Conservation (phyloP, 345 rosid species). For the Citrus reticulata region DNA sequence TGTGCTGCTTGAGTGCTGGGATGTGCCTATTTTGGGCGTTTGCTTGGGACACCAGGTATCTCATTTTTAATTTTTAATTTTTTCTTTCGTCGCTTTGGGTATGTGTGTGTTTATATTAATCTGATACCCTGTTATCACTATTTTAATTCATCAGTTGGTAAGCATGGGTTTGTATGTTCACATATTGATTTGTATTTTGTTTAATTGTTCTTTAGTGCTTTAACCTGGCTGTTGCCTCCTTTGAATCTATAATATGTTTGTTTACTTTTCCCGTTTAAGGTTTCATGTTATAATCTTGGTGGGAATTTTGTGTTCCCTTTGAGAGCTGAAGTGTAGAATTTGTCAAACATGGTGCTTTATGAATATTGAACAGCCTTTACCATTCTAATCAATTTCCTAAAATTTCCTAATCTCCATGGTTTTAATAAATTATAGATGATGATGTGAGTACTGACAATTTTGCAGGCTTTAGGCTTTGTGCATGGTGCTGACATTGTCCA, state of each 20-base stretch:
- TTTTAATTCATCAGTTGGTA: neutral
- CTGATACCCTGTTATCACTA: neutral
- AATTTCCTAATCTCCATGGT: neutral
- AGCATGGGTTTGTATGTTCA: neutral
- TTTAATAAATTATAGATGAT: neutral
- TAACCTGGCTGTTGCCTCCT: neutral
- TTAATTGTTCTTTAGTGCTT: neutral
- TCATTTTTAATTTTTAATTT: neutral
- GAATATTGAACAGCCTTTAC: neutral
- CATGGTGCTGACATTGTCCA: slow-evolving; percentile 87
- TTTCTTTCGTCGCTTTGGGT: neutral
- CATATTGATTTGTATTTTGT: neutral
- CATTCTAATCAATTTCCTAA: neutral
- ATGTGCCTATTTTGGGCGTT: slow-evolving; percentile 87
- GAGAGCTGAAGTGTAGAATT: neutral
- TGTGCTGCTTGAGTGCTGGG: slow-evolving; percentile 73
- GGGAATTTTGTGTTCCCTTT: neutral
- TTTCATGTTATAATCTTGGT: neutral
- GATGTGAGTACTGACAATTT: slow-evolving; percentile 18
- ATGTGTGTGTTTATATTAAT: neutral
- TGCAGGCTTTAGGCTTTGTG: slow-evolving; percentile 87
- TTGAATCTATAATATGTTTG: neutral
- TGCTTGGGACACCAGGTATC: slow-evolving; percentile 97
- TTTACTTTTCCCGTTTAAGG: neutral
- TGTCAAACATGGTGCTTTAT: neutral